phyloP scores from a whole-genome alignment of 441 rosid species.

The Eugenia klotzschiana region DNA sequence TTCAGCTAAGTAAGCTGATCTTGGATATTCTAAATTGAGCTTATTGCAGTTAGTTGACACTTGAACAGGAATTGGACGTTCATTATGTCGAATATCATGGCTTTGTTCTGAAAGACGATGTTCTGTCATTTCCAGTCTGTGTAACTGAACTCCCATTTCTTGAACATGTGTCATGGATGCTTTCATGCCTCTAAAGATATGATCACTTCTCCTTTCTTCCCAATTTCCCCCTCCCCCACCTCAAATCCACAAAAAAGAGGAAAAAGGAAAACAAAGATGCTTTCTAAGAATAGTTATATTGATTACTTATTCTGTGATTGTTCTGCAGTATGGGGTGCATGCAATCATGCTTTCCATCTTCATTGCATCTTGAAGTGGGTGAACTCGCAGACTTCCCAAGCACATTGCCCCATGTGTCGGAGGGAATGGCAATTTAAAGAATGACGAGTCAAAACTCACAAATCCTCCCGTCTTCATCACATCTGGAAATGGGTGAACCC shows the following conservation, averaged over 20 bases:
- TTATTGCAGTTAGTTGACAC: background rate
- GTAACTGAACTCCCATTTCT: background rate
- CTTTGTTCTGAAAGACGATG: background rate
- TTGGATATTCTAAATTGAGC: background rate
- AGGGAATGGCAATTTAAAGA: conserved; percentile 79
- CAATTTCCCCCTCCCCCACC: background rate
- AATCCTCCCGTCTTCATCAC: conserved; percentile 24
- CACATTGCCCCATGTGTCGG: conserved; percentile 78
- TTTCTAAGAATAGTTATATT: background rate
- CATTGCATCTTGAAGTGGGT: conserved; percentile 89
- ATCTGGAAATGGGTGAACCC: conserved; percentile 74
- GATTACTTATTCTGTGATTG: background rate
- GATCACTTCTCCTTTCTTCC: background rate
- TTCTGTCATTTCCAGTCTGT: background rate
- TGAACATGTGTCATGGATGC: background rate
- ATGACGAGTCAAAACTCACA: conserved; percentile 1
- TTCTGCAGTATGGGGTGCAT: conserved; percentile 61
- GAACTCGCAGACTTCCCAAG: conserved; percentile 68
- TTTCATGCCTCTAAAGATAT: background rate
- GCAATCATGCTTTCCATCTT: conserved; percentile 85
- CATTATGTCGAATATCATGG: background rate
- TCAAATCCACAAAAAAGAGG: background rate
- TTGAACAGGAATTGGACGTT: background rate
- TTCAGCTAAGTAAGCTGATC: background rate
- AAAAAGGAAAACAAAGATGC: background rate